Conservation (phyloP, 2,329 filamentous ascomycete genomes). For the Aspergillus niger region DNA sequence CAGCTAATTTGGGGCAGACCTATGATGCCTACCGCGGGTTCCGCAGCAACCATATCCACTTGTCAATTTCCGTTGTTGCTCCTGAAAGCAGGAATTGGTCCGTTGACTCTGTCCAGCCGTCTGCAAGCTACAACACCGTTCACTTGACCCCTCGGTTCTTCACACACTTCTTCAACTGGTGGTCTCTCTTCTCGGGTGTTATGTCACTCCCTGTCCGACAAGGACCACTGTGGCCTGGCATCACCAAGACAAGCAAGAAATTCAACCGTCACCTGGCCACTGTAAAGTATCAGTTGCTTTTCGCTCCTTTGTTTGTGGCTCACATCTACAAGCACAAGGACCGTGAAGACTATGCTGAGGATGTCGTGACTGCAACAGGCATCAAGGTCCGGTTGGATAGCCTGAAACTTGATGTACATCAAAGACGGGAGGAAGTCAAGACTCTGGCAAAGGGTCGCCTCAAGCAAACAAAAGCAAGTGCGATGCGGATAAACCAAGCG, state of each 20-base stretch:
- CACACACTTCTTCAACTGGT: constrained; percentile 97
- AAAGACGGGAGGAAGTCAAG: constrained; percentile 87
- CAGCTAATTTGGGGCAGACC: constrained; percentile 36
- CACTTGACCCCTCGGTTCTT: constrained; percentile 96
- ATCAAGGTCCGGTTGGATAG: constrained; percentile 94
- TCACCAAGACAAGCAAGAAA: constrained; percentile 97
- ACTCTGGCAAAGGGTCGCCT: constrained; percentile 75
- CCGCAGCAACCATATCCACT: constrained; percentile 91
- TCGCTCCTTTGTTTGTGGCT: constrained; percentile 90
- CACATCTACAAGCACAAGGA: constrained; percentile 99
- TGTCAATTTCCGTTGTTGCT: constrained; percentile 88
- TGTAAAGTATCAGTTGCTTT: constrained; percentile 92
- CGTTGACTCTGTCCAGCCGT: constrained; percentile 70
- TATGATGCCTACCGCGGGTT: constrained; percentile 98
- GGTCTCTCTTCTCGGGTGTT: constrained; percentile 91
- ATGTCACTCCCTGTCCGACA: constrained; percentile 95
- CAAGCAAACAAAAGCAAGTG: constrained; percentile 77
- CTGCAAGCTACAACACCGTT: constrained; percentile 92
- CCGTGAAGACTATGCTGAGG: constrained; percentile 76
- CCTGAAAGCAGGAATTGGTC: constrained; percentile 87
- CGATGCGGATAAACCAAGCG: constrained; percentile 93
- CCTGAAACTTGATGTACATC: constrained; percentile 95
- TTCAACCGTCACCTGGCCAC: constrained; percentile 97
- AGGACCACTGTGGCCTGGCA: constrained; percentile 83
- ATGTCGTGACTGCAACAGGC: constrained; percentile 86